Evolutionary conservation across 345 rosid genomes (phyloP).

Genomic region (Viola odorata): DNA sequence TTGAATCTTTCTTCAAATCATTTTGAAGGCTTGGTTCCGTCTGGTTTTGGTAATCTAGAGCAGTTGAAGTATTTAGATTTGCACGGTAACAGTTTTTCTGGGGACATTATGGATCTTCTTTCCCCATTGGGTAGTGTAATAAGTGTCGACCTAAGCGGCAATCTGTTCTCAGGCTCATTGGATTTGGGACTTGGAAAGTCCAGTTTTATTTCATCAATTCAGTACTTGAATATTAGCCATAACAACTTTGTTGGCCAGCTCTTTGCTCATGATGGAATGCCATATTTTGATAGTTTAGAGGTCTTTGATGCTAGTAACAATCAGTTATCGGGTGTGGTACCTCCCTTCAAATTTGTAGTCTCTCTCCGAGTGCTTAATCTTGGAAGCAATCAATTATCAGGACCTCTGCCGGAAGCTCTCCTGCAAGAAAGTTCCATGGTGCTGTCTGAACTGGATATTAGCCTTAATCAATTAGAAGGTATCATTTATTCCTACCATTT

Average conservation of each 20-base stretch:
- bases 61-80: conserved; percentile 59
- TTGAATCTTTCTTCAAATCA: conserved; percentile 54
- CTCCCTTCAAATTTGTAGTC: conserved; percentile 68
- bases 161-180: conserved; percentile 64
- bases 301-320: conserved; percentile 85
- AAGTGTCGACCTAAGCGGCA: conserved; percentile 63
- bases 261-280: conserved; percentile 73
- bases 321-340: conserved; percentile 55
- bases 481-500: conserved; percentile 7
- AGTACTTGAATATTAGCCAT: conserved; percentile 54
- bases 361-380: conserved; percentile 70
- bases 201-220: conserved; percentile 58
- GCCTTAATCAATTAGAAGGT: conserved; percentile 80
- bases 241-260: conserved; percentile 58
- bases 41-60: conserved; percentile 42
- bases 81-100: conserved; percentile 51
- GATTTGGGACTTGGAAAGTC: conserved; percentile 63
- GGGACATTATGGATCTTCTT: conserved; percentile 62
- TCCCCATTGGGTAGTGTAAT: conserved; percentile 42
- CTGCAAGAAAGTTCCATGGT: conserved; percentile 71
- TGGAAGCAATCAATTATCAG: conserved; percentile 63
- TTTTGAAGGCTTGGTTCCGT: conserved; percentile 50
- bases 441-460: conserved; percentile 76
- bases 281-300: conserved; percentile 77
- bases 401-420: conserved; percentile 55